Conservation (phyloP, 495 filamentous ascomycete species). For the Tuber calosporum region DNA sequence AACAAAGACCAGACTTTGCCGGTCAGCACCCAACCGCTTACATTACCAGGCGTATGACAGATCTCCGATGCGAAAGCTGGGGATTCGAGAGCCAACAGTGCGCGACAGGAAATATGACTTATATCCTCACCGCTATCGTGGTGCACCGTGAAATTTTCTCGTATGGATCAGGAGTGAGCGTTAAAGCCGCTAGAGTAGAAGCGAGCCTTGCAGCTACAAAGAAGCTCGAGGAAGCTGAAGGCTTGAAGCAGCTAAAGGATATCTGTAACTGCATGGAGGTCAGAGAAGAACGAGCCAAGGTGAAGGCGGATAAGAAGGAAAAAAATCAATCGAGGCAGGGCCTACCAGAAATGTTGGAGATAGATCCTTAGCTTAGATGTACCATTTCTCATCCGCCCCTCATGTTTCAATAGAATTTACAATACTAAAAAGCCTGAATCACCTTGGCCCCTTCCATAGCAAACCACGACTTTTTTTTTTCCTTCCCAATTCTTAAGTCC, state of each 20-base stretch:
- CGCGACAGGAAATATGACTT: constrained; percentile 45
- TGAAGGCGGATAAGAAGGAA: background rate
- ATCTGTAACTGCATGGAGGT: background rate
- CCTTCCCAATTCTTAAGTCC: background rate
- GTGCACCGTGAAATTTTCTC: constrained; percentile 65
- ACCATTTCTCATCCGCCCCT: background rate
- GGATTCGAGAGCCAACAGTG: constrained; percentile 43
- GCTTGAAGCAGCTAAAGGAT: background rate
- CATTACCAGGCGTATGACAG: constrained; percentile 45
- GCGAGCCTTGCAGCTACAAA: constrained; percentile 62
- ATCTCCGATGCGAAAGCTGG: constrained; percentile 49
- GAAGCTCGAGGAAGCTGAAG: constrained; percentile 46
- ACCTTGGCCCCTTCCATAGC: background rate
- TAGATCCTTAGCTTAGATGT: background rate
- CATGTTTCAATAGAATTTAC: background rate
- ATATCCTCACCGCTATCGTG: constrained; percentile 64
- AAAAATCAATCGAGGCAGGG: background rate
- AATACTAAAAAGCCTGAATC: background rate
- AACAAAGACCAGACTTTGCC: constrained; percentile 47
- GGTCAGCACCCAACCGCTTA: constrained; percentile 70
- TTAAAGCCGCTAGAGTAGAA: constrained; percentile 63
- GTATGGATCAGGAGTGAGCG: constrained; percentile 55
- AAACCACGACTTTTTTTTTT: background rate
- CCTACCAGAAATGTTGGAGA: background rate
- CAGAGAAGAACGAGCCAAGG: background rate